A percentile compares a stretch with the other conserved stretches of the same genome.
Conservation (phyloP, 1,284 basidiomycete genomes). For the Tausonia pullulans region DNA sequence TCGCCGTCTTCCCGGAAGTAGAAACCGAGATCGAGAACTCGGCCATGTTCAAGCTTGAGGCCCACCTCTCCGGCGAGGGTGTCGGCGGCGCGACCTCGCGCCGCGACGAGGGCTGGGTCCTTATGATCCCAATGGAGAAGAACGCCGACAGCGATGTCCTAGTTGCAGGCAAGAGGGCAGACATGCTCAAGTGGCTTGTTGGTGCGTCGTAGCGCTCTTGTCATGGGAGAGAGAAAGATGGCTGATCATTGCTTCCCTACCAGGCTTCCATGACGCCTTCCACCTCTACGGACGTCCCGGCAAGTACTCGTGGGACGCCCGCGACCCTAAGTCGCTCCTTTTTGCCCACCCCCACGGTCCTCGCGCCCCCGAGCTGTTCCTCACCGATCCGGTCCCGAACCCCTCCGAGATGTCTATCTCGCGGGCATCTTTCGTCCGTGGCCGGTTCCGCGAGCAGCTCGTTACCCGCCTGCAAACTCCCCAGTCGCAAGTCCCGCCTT, state of each 20-base stretch:
- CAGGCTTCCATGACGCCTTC: conserved; percentile 76
- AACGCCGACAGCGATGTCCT: conserved; percentile 34
- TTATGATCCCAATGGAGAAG: conserved; percentile 73
- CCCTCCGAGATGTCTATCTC: conserved; percentile 9
- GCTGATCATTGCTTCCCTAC: conserved; percentile 12
- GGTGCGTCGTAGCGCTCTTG: conserved; percentile 41
- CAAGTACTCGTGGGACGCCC: conserved; percentile 74
- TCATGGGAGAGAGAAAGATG: background rate
- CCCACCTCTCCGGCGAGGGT: conserved; percentile 64
- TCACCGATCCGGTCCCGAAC: background rate
- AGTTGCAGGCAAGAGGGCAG: conserved; percentile 38
- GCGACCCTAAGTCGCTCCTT: conserved; percentile 44
- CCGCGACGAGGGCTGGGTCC: conserved; percentile 61
- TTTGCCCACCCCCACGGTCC: conserved; percentile 32
- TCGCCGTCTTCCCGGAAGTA: conserved; percentile 88
- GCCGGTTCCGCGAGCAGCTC: conserved; percentile 9
- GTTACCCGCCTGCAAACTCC: background rate
- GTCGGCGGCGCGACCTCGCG: conserved; percentile 38
- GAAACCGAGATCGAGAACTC: conserved; percentile 78
- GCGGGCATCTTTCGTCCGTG: conserved; percentile 8
- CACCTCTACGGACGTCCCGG: conserved; percentile 69
- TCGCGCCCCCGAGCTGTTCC: conserved; percentile 1
- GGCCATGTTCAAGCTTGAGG: conserved; percentile 80
- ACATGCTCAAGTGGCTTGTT: conserved; percentile 92
- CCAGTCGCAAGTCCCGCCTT: too few relatives aligned